These are phyloP conservation scores for Trichoderma asperelloides DNA, from an alignment of 495 filamentous ascomycete species.

Conservation along the genomic window DNA sequence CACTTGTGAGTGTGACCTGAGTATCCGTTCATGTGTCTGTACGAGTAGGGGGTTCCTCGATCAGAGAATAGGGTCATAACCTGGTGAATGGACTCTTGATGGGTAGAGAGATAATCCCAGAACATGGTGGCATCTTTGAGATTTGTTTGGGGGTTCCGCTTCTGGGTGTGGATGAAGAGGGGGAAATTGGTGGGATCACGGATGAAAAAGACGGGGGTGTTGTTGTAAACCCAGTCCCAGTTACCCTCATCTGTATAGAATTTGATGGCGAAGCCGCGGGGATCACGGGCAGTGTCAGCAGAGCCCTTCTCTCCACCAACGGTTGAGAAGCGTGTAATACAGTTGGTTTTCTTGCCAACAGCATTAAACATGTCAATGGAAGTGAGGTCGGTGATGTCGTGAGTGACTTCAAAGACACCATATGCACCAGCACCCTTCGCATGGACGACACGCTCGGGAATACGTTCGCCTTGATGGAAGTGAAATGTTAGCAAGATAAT, in stretches of 20 bases:
- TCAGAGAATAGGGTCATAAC: constrained; percentile 68
- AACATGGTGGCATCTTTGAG: constrained; percentile 59
- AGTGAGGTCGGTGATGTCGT: constrained; percentile 16
- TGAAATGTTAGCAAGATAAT: constrained; percentile 4
- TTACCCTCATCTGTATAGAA: constrained; percentile 54
- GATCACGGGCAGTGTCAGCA: constrained; percentile 46
- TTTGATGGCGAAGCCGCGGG: constrained; percentile 54
- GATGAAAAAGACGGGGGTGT: constrained; percentile 51
- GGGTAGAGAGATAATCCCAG: constrained; percentile 65
- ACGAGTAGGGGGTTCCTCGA: constrained; percentile 58
- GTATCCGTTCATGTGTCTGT: constrained; percentile 66
- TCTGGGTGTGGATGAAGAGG: constrained; percentile 57
- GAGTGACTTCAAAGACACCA: constrained; percentile 74
- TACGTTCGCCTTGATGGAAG: background rate
- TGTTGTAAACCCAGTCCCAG: constrained; percentile 49
- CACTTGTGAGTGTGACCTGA: constrained; percentile 37
- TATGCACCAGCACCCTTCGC: constrained; percentile 52
- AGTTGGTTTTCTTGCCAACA: constrained; percentile 43
- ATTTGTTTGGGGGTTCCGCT: constrained; percentile 60
- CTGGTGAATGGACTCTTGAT: constrained; percentile 58
- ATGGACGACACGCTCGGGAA: constrained; percentile 41
- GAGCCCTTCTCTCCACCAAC: constrained; percentile 45
- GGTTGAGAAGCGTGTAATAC: constrained; percentile 51
- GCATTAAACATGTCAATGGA: constrained; percentile 33
- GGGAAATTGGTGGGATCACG: constrained; percentile 58